Base-by-base conservation (phyloP, 495 filamentous ascomycete species). In the Penicillium paradoxum region DNA sequence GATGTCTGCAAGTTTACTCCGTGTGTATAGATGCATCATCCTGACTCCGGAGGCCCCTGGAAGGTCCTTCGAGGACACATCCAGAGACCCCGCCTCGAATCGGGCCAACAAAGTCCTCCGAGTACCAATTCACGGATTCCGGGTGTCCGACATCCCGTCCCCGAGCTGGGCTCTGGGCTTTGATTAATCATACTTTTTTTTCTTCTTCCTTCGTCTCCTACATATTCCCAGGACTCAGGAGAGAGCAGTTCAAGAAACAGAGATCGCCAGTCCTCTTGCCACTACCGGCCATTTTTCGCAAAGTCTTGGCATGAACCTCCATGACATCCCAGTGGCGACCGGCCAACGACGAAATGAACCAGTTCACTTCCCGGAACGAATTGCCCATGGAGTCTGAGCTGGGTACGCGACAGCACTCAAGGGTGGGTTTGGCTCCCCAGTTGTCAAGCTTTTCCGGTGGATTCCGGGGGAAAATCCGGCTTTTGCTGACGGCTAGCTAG, bases 401-500 rank as follows among this genome's bases (percentile, higher is more conserved):
- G 4, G 19, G 32, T 22, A 49, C 2, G 19, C 7, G 34, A 19
- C 46, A 39, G n/a, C 34, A 49, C n/a, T 27, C 21, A 5, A 49
- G 34, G 22, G 46, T 49, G 11, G 17, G 29, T 41, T 49, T 30
- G 14, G 29, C 22, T 15, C 34, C 13, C 7, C 17, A 14, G 10
- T 6, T 10, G 4, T 17, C 30, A 9, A 19, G 5, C 29, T 11
- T 36, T 27, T 3, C 30, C n/a, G 8, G 10, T 38, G 19, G 14
- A 30, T 6, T 21, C 46, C 32, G 46, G 24, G 24, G 22, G 41
- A 17, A 18, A 37, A 19, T 9, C 17, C 45, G 15, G n/a, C 19
- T 2, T 27, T 29, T 30, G 49, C 59, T 60, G 33, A 36, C n/a
- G n/a, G 4, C 4, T 37, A 37, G 14, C 46, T 53, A 92, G 88